These are phyloP conservation scores for Trichosporon coremiiforme DNA, from an alignment of 1,284 basidiomycete genomes.

Conservation along the genomic window DNA sequence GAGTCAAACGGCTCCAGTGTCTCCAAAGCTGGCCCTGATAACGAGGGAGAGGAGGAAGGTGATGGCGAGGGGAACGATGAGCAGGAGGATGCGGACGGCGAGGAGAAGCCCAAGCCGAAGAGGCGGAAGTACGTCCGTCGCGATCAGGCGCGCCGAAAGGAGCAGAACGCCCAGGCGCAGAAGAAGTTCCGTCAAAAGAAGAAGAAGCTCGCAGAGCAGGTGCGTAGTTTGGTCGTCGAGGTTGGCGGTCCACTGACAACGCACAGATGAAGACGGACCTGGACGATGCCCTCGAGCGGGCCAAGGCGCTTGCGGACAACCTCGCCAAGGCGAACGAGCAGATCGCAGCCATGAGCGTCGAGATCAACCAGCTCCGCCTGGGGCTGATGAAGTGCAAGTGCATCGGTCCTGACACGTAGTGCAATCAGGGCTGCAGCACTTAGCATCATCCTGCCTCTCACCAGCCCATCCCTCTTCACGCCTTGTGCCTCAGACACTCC, in stretches of 20 bases:
- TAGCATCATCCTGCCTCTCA: neutral
- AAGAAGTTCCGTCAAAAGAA: conserved; percentile 39
- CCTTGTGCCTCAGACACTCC: neutral
- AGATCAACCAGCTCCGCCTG: conserved; percentile 13
- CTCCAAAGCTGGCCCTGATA: neutral
- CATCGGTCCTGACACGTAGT: neutral
- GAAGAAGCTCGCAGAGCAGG: conserved; percentile 36
- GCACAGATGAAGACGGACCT: conserved; percentile 26
- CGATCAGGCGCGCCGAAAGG: conserved; percentile 35
- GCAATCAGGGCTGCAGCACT: neutral
- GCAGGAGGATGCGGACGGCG: neutral
- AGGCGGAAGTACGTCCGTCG: conserved; percentile 32
- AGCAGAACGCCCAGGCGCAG: conserved; percentile 41
- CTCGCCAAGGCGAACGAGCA: neutral
- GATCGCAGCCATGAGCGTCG: neutral
- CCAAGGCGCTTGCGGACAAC: conserved; percentile 12
- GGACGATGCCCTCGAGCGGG: conserved; percentile 16
- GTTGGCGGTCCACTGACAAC: neutral
- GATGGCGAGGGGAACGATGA: neutral
- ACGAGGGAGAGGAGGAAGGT: neutral
- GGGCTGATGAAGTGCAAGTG: conserved; percentile 2
- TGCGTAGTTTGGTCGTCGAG: conserved; percentile 17
- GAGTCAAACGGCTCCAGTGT: neutral
- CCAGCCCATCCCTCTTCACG: neutral
- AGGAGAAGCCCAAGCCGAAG: conserved; percentile 20